These are phyloP conservation scores for Zymoseptoria crescenta DNA, from an alignment of 2,329 filamentous ascomycete species.

Conservation along the genomic window DNA sequence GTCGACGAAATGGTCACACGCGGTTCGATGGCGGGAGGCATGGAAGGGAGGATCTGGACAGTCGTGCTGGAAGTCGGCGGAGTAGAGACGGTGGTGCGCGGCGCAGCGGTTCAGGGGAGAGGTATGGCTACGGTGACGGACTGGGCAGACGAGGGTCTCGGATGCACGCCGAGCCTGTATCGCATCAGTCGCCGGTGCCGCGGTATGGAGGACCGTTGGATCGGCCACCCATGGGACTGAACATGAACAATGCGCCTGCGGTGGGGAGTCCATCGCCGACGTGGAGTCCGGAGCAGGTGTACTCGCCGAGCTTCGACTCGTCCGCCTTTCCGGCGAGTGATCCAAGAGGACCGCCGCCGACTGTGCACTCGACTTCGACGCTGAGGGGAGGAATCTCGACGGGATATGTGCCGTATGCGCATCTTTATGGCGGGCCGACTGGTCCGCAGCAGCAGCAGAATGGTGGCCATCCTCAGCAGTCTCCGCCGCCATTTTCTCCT, in stretches of 20 bases:
- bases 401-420: constrained; percentile 30
- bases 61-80: constrained; percentile 16
- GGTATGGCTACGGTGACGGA: constrained; percentile 18
- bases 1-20: constrained; percentile 6
- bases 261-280: neutral
- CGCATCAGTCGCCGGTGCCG: neutral
- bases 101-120: constrained; percentile 7
- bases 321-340: constrained; percentile 2
- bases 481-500: constrained; percentile 17
- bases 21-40: constrained; percentile 22
- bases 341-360: constrained; percentile 3
- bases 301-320: constrained; percentile 5
- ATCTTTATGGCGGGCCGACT: constrained; percentile 26
- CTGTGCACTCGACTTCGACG: constrained; percentile 15
- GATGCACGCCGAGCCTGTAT: neutral
- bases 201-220: neutral
- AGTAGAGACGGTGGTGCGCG: constrained; percentile 13
- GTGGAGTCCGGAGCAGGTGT: neutral
- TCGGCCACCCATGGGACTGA: neutral
- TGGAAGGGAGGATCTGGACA: constrained; percentile 17
- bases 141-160: constrained; percentile 7
- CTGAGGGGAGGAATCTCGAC: constrained; percentile 17
- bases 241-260: neutral
- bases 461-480: constrained; percentile 11
- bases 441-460: constrained; percentile 1